phyloP scores from a whole-genome alignment of 2,329 filamentous ascomycete genomes.

The Helicocarpus griseus region DNA sequence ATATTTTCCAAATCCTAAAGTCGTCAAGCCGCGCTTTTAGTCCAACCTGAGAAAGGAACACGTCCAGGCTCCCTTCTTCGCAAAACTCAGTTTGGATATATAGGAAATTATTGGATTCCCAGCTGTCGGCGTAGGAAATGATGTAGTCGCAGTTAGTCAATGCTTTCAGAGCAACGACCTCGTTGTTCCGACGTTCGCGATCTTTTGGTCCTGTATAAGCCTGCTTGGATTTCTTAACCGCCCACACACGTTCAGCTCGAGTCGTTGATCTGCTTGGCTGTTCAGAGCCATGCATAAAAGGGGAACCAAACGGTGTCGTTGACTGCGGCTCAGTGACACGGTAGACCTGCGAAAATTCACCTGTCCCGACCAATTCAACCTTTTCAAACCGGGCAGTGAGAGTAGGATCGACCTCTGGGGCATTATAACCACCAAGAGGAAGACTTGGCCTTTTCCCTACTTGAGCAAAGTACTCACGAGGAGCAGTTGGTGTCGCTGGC shows the following conservation, averaged over 20 bases:
- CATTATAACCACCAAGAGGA: conserved; percentile 60
- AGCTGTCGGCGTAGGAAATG: conserved; percentile 71
- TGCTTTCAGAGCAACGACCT: conserved; percentile 70
- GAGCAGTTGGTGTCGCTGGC: conserved; percentile 75
- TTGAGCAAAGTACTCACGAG: conserved; percentile 46
- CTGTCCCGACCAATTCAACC: conserved; percentile 70
- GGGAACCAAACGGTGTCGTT: conserved; percentile 6
- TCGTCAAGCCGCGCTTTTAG: conserved; percentile 82
- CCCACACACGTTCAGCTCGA: conserved; percentile 58
- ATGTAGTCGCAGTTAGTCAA: conserved; percentile 76
- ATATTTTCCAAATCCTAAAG: conserved; percentile 96
- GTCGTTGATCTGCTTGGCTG: conserved; percentile 45
- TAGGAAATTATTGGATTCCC: conserved; percentile 75
- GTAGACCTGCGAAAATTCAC: conserved; percentile 91
- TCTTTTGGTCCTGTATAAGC: conserved; percentile 70
- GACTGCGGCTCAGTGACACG: conserved; percentile 11
- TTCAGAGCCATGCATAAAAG: conserved; percentile 32
- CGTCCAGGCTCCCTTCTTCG: conserved; percentile 82
- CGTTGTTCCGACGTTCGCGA: conserved; percentile 71
- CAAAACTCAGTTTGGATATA: conserved; percentile 98
- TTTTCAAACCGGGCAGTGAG: conserved; percentile 69
- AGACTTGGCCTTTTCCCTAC: conserved; percentile 55
- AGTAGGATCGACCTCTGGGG: conserved; percentile 64
- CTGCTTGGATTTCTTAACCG: conserved; percentile 86
- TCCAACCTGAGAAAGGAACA: conserved; percentile 74